These are phyloP conservation scores for Neopestalotiopsis clavispora DNA, from an alignment of 2,329 filamentous ascomycete species.

Conservation along the genomic window DNA sequence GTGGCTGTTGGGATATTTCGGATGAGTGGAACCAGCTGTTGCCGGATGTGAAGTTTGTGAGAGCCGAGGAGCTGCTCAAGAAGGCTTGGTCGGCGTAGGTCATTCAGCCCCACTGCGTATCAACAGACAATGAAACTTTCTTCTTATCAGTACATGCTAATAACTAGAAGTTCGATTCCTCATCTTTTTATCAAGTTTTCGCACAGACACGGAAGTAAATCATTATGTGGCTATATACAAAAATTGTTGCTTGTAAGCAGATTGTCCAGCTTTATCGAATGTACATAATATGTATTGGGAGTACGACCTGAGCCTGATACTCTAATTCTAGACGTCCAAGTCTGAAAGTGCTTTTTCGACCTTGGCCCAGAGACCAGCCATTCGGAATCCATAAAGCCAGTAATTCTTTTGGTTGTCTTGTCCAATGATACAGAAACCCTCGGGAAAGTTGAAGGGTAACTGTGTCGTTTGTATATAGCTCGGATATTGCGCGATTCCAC, in stretches of 20 bases:
- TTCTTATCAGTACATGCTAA: no score
- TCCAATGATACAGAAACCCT: neutral
- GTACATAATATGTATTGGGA: no score
- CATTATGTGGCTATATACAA: no score
- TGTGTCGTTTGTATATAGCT: slow-evolving; percentile 4
- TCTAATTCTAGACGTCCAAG: slow-evolving; percentile 6
- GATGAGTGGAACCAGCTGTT: slow-evolving; percentile 50
- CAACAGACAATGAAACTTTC: no score
- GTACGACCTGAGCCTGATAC: no score
- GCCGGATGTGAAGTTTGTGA: slow-evolving; percentile 48
- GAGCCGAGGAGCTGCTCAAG: slow-evolving; percentile 45
- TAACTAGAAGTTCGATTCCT: no score
- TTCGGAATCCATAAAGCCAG: neutral
- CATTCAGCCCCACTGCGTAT: no score
- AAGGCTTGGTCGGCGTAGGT: slow-evolving; percentile 43
- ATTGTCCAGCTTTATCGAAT: no score
- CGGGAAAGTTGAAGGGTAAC: neutral
- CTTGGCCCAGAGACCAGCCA: slow-evolving; percentile 3
- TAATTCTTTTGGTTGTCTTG: neutral
- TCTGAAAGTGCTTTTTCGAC: neutral
- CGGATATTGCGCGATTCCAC: slow-evolving; percentile 4
- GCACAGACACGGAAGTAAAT: no score
- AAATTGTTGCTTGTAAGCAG: no score
- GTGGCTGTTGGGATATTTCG: slow-evolving; percentile 28
- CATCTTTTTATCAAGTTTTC: no score